Conservation (phyloP, 2,329 filamentous ascomycete species). For the Cryphonectria radicalis region DNA sequence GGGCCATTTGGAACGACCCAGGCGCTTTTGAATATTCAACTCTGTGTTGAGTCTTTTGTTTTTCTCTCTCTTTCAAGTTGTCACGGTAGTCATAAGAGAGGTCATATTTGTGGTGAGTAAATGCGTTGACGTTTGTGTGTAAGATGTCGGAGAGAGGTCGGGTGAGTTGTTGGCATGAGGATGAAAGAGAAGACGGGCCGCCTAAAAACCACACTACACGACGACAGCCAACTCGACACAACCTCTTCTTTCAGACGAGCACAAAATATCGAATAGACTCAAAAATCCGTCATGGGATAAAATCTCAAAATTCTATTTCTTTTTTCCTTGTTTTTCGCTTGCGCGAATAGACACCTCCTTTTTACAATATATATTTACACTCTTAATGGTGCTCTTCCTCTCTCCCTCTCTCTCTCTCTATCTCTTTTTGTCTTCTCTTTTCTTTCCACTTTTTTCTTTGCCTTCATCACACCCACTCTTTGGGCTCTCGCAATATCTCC, state of each 20-base stretch:
- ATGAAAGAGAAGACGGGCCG: background rate
- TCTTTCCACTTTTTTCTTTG: background rate
- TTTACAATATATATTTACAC: background rate
- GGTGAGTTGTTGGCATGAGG: background rate
- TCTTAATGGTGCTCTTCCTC: background rate
- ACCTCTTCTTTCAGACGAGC: background rate
- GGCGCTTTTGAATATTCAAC: background rate
- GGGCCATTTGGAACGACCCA: constrained; percentile 18
- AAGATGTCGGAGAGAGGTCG: background rate
- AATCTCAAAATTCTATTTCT: background rate
- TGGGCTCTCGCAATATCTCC: constrained; percentile 68
- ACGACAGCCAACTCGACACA: background rate
- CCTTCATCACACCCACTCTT: constrained; percentile 63
- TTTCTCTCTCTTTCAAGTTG: too few relatives aligned
- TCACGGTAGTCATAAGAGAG: background rate
- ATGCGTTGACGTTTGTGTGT: background rate
- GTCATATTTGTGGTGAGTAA: background rate
- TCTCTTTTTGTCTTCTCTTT: constrained; percentile 11
- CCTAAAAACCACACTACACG: background rate
- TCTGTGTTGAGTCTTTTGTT: too few relatives aligned
- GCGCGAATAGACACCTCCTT: background rate
- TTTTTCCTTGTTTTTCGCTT: constrained; percentile 1
- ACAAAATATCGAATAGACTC: background rate
- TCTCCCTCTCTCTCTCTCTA: background rate
- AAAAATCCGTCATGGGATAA: background rate